Conservation (phyloP, 805 yeast species). For the Maudiozyma saulgeensis region DNA sequence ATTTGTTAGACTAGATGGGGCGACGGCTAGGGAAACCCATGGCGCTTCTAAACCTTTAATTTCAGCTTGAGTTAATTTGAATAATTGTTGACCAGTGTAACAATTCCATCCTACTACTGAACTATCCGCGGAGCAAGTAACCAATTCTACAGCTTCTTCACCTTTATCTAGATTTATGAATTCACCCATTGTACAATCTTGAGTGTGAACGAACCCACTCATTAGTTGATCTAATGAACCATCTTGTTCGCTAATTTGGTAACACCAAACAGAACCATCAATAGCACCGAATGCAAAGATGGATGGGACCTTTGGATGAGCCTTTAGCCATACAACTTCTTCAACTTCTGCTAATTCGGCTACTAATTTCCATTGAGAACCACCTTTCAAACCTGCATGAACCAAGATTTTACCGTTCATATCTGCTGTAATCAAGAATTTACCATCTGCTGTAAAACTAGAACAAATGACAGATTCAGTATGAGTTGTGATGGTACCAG, state of each 20-base stretch:
- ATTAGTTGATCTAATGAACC: constrained; percentile 58
- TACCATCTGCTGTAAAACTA: constrained; percentile 76
- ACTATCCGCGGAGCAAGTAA: constrained; percentile 80
- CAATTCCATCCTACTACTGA: constrained; percentile 84
- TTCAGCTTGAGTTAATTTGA: constrained; percentile 54
- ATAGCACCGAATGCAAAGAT: constrained; percentile 85
- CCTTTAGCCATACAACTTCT: constrained; percentile 75
- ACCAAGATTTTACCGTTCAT: constrained; percentile 84
- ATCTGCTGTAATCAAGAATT: constrained; percentile 78
- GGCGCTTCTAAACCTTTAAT: constrained; percentile 73
- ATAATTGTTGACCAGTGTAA: constrained; percentile 60
- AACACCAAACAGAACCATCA: constrained; percentile 94
- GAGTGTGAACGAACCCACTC: constrained; percentile 72
- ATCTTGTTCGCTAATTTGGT: constrained; percentile 47
- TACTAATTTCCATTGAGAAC: constrained; percentile 69
- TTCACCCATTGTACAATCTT: constrained; percentile 70
- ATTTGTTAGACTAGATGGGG: constrained; percentile 32
- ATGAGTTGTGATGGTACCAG: constrained; percentile 69
- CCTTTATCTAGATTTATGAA: constrained; percentile 52
- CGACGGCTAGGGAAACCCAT: constrained; percentile 65
- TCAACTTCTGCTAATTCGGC: constrained; percentile 78
- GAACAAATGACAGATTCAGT: constrained; percentile 82
- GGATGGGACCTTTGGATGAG: constrained; percentile 63
- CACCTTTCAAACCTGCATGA: constrained; percentile 61
- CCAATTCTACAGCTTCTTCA: constrained; percentile 52